Percentiles rank a stretch among this genome's conserved stretches.
Conservation (phyloP, 2,329 filamentous ascomycete genomes). For the Beauveria sp. region DNA sequence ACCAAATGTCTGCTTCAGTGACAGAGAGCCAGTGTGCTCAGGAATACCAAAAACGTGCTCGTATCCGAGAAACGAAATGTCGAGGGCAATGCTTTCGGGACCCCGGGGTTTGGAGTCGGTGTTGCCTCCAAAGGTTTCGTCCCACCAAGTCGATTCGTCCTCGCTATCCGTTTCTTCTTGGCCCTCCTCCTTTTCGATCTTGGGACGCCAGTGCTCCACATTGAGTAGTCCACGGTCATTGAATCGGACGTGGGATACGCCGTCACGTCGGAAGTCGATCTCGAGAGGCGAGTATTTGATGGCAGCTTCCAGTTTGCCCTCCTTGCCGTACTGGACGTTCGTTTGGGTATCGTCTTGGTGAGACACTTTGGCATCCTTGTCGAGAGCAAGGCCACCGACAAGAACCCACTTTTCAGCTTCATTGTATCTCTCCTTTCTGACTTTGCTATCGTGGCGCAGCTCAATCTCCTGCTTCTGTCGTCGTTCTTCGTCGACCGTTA, state of each 20-base stretch:
- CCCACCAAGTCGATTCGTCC: constrained; percentile 94
- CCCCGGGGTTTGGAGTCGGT: constrained; percentile 93
- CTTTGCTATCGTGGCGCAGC: constrained; percentile 74
- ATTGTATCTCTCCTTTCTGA: constrained; percentile 88
- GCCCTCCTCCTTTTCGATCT: constrained; percentile 58
- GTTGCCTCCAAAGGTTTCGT: constrained; percentile 90
- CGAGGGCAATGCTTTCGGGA: constrained; percentile 83
- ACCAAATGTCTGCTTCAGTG: constrained; percentile 82
- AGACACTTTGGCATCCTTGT: constrained; percentile 62
- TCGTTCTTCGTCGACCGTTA: constrained; percentile 87
- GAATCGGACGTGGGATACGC: constrained; percentile 72
- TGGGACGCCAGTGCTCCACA: constrained; percentile 89
- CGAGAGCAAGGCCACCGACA: constrained; percentile 69
- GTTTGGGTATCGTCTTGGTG: constrained; percentile 59
- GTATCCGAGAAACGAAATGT: constrained; percentile 88
- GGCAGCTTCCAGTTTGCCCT: constrained; percentile 69
- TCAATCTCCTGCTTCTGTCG: constrained; percentile 83
- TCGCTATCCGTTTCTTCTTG: constrained; percentile 42
- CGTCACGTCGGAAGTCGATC: constrained; percentile 81
- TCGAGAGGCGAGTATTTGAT: constrained; percentile 77
- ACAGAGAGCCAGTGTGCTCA: constrained; percentile 82
- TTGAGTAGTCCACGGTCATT: constrained; percentile 89
- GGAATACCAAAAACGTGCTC: constrained; percentile 91
- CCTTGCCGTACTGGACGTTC: constrained; percentile 73
- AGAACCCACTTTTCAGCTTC: constrained; percentile 82